A percentile compares a stretch with the other conserved stretches of the same genome.
phyloP scores from a whole-genome alignment of 192 early-diverging fungal species.

The Gonapodya prolifera region DNA sequence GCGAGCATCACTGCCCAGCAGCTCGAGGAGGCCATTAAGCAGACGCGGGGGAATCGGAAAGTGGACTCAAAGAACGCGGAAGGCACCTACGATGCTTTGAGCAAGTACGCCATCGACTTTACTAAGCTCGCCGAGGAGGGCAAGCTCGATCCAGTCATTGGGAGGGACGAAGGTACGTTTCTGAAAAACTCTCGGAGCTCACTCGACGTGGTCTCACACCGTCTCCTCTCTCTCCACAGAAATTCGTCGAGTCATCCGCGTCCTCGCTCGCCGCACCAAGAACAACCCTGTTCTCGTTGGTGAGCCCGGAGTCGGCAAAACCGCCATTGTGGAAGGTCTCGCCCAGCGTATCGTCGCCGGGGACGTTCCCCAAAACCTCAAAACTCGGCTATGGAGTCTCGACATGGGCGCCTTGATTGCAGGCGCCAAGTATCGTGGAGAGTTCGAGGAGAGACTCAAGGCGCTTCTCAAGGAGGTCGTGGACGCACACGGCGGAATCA shows the following conservation, averaged over 20 bases:
- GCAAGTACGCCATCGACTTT: constrained; percentile 90
- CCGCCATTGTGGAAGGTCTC: constrained; percentile 80
- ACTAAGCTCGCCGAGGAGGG: constrained; percentile 66
- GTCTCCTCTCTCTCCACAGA: too few species aligned
- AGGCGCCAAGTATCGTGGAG: constrained; percentile 92
- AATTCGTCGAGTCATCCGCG: constrained; percentile 91
- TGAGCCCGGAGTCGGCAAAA: constrained; percentile 65
- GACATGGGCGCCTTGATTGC: constrained; percentile 93
- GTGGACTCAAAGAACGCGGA: constrained; percentile 82
- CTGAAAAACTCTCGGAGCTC: not conserved
- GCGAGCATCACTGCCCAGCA: constrained; percentile 56
- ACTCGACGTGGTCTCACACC: not conserved
- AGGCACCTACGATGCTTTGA: constrained; percentile 77
- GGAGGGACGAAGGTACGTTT: constrained; percentile 85
- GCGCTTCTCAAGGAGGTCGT: constrained; percentile 89
- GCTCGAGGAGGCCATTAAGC: constrained; percentile 59
- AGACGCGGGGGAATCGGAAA: constrained; percentile 65
- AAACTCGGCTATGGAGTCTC: constrained; percentile 71
- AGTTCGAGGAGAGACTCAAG: constrained; percentile 98
- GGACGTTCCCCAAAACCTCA: constrained; percentile 81
- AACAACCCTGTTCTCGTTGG: constrained; percentile 85
- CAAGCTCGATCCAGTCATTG: constrained; percentile 94
- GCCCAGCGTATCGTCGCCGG: constrained; percentile 85
- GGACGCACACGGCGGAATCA: constrained; percentile 74
- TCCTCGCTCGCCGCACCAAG: constrained; percentile 77